Base-by-base conservation (phyloP, 768 basidiomycete genomes). In the Pleurotus giganteus region DNA sequence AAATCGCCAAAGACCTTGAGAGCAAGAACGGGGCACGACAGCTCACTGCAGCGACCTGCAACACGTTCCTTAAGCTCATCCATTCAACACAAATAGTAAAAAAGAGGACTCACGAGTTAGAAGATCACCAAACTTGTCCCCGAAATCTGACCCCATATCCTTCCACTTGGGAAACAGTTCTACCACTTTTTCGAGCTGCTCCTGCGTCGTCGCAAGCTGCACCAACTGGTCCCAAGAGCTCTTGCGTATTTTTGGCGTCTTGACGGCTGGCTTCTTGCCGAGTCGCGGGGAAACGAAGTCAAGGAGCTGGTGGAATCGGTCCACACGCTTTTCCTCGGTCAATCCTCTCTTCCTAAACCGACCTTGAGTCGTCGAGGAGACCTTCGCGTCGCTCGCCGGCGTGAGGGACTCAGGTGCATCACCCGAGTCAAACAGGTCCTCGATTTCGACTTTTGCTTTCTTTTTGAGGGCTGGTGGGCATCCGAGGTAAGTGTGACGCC, bases 1-100 rank as follows among this genome's bases (percentile, higher is more conserved):
- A 78, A 85, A 62, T 88, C 70, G 19, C 81, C 79, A 62, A 86
- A 85, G 19, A 86, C 79, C 29, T 78, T 69, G 11, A 89, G 69
- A 2, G 85, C 84, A 34, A 88, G 74, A 23, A 69, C 60, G 2
- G 83, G 81, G 54, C 81, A 81, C 12, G 68, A 63, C 1, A 88
- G 75, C 60, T 85, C 77, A 56, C 78, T 72, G 52, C 85, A 88
- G 7, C 87, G 86, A 21, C 80, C 86, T 89, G 47, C 3, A 31
- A 24, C 26, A 34, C 34, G 43, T 26, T 28, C 12, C 32, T 36
- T 17, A 29, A 37, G 15, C 7, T 36, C 9, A 31, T 55, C 42
- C 2, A 47, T 15, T 47, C 3, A 24, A 3, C 23, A 2, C 24
- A 57, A 45, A 53, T 7, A 39, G 37, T 13, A 36, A 39, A 27